Evolutionary conservation across 768 basidiomycete species (phyloP).

Genomic region (Rhodocollybia butyracea): DNA sequence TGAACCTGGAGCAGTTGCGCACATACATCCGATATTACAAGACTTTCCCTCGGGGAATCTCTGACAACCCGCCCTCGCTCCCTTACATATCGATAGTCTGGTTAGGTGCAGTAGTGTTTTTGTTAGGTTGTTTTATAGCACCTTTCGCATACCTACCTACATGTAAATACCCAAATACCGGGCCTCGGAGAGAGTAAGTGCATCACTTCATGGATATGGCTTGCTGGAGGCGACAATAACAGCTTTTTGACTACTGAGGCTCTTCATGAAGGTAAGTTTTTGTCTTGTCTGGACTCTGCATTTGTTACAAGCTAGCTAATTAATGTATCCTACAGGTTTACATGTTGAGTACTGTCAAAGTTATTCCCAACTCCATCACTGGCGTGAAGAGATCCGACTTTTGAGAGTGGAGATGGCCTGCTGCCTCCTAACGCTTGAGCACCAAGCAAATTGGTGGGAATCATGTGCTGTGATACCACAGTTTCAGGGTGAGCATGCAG

Average conservation of each 20-base stretch:
- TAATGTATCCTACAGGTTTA: conserved; percentile 4
- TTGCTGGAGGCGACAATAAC: background rate
- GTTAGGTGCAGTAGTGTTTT: too few relatives aligned
- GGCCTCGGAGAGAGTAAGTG: background rate
- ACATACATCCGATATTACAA: too few relatives aligned
- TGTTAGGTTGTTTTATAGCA: too few relatives aligned
- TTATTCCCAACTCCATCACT: background rate
- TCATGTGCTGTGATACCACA: background rate
- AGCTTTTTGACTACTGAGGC: background rate
- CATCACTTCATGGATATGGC: background rate
- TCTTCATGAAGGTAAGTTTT: background rate
- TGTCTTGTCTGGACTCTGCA: background rate
- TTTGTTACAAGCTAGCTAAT: background rate
- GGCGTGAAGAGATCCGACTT: conserved; percentile 13
- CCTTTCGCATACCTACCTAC: too few relatives aligned
- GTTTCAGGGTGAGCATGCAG: background rate
- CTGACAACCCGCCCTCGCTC: too few relatives aligned
- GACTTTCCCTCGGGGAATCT: too few relatives aligned
- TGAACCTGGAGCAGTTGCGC: too few relatives aligned
- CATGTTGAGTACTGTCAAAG: conserved; percentile 14
- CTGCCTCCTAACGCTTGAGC: background rate
- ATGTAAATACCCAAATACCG: too few relatives aligned
- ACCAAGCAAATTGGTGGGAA: conserved; percentile 8
- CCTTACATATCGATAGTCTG: too few relatives aligned
- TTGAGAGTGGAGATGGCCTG: conserved; percentile 11